Evolutionary conservation across 2,329 filamentous ascomycete genomes (phyloP).

Genomic region (Colletotrichum higginsianum): DNA sequence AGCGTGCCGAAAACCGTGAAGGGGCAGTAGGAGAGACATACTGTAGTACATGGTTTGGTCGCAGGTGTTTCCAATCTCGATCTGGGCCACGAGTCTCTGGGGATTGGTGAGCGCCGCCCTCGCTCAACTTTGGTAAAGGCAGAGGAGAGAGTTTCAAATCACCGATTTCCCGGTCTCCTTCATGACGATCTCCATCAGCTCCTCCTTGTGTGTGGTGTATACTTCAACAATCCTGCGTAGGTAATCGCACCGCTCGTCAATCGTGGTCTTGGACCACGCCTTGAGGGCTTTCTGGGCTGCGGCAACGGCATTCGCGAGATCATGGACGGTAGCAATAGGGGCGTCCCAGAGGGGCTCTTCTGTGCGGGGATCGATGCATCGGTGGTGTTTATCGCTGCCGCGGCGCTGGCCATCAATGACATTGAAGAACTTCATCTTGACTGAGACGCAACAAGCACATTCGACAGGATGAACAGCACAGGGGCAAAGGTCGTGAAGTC

Average conservation of each 20-base stretch:
- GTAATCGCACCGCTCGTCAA: constrained; percentile 58
- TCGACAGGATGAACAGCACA: no score
- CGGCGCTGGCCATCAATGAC: constrained; percentile 34
- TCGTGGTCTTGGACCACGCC: constrained; percentile 61
- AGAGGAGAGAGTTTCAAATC: background rate
- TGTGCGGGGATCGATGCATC: constrained; percentile 50
- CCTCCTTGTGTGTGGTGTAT: constrained; percentile 56
- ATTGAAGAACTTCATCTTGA: constrained; percentile 34
- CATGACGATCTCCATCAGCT: constrained; percentile 61
- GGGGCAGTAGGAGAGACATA: constrained; percentile 40
- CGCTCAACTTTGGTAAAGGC: rapidly evolving
- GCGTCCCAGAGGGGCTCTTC: constrained; percentile 55
- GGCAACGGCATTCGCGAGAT: constrained; percentile 62
- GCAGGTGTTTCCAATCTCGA: constrained; percentile 56
- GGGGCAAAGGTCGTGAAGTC: background rate
- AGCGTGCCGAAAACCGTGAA: background rate
- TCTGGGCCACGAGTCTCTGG: constrained; percentile 51
- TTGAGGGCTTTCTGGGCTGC: constrained; percentile 62
- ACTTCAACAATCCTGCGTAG: constrained; percentile 58
- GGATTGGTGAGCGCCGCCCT: background rate
- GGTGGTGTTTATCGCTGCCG: constrained; percentile 18
- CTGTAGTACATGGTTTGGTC: constrained; percentile 56
- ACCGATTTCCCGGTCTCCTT: constrained; percentile 69
- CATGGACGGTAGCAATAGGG: constrained; percentile 58
- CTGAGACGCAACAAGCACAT: background rate